These are phyloP conservation scores for Chlorella vulgaris DNA, from an alignment of 139 green algal genomes.

Conservation along the genomic window DNA sequence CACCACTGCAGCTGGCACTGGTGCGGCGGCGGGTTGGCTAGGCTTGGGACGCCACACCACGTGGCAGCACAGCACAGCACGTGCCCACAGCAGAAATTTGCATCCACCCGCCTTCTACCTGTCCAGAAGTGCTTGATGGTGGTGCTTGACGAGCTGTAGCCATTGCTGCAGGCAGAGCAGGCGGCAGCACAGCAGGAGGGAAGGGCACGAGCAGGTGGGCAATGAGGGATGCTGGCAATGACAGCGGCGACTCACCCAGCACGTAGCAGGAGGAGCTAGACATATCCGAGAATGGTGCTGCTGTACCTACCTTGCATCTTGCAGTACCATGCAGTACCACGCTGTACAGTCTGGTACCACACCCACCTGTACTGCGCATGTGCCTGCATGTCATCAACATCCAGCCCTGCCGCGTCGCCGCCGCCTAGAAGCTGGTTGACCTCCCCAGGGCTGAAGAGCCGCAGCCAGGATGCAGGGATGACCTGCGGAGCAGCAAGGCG, in stretches of 20 bases:
- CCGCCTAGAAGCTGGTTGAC: conserved; percentile 82
- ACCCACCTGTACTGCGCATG: conserved; percentile 57
- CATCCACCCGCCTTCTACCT: too few species aligned
- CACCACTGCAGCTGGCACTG: too few species aligned
- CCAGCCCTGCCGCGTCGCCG: conserved; percentile 52
- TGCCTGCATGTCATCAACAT: conserved; percentile 81
- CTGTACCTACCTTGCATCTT: too few species aligned
- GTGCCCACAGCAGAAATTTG: too few species aligned
- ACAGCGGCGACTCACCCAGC: too few species aligned
- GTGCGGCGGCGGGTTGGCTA: too few species aligned
- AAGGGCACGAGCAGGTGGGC: too few species aligned
- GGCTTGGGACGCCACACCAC: too few species aligned
- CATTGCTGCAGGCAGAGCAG: conserved; percentile 3
- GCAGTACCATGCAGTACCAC: not conserved
- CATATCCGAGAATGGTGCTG: too few species aligned
- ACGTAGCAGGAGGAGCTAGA: too few species aligned
- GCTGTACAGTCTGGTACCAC: not conserved
- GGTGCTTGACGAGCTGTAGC: conserved; percentile 62
- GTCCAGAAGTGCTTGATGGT: conserved; percentile 89
- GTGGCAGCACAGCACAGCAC: too few species aligned
- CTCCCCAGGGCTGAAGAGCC: conserved; percentile 88
- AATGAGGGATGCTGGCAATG: too few species aligned
- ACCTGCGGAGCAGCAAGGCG: conserved; percentile 37
- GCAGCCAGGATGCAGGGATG: conserved; percentile 60
- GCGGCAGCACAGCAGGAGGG: not conserved